Base-by-base conservation (phyloP, 306 rosid genomes). In the Sesbania bispinosa region DNA sequence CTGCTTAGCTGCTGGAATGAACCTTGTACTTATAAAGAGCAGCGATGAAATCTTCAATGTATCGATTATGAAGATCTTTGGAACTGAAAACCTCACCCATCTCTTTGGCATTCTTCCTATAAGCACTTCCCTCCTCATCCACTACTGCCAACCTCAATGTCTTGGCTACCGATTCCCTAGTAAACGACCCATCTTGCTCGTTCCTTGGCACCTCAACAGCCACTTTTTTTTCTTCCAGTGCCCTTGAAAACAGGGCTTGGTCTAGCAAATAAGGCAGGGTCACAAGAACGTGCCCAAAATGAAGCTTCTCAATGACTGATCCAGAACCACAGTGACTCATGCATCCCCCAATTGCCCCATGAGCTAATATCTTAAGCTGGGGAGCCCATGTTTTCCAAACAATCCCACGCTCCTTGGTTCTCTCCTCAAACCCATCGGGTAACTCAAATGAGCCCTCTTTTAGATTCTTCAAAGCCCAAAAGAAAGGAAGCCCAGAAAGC, bases 351-450 rank as follows among this genome's bases (percentile, higher is more conserved):
- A 88, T 46, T 4, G 88, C 78, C 0, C 36, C 78, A 65, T 88
- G 87, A 10, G 79, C 90, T 54, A 88, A 74, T 1, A 88, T 85
- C 74, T 81, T 83, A 7, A 57, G 53, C 71, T 88, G 89, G 19
- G 90, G 90, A 2, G 80, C 85, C 94, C 94, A 86, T n/a, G 54
- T 76, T 36, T 39, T 82, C 83, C 87, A 88, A 15, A 86, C 80
- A 33, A 82, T 1, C 0, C 89, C 92, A 0, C 77, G 86, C 1
- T 36, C 85, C 67, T 63, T 71, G 23, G 82, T 80, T 53, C 85
- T 75, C 0, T 82, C 85, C 59, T 86, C 82, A 1, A 88, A 84
- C 13, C 91, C 88, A 0, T 78, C 77, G 0, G 91, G 91, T 36
- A 88, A 69, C 51, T 73, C 71, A 24, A 71, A 62, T 1, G 5